These are phyloP conservation scores for Tripterygium wilfordii DNA, from an alignment of 177 flowering plant species.

Conservation along the genomic window DNA sequence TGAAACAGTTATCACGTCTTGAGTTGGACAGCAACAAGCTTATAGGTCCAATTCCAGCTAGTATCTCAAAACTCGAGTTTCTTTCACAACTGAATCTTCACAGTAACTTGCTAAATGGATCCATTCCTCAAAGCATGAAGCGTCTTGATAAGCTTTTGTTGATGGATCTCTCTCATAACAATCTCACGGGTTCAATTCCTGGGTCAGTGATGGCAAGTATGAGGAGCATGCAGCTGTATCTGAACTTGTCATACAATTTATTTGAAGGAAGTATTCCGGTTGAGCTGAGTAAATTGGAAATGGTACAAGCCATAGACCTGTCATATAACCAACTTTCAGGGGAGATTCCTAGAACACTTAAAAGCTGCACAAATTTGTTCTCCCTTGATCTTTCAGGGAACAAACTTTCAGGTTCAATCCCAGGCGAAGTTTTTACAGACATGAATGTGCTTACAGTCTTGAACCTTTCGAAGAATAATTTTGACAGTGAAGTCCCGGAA, in stretches of 20 bases:
- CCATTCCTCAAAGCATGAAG: slow-evolving; percentile 49
- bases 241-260: slow-evolving; percentile 63
- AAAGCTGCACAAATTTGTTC: slow-evolving; percentile 52
- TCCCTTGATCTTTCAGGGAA: slow-evolving; percentile 65
- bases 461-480: slow-evolving; percentile 19
- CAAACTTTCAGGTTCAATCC: slow-evolving; percentile 42
- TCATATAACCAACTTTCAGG: slow-evolving; percentile 73
- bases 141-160: slow-evolving; percentile 30
- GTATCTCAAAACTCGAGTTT: slow-evolving; percentile 45
- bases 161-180: slow-evolving; percentile 70
- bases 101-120: slow-evolving; percentile 59
- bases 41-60: slow-evolving; percentile 52
- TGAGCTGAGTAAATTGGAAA: slow-evolving; percentile 58
- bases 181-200: slow-evolving; percentile 56
- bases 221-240: slow-evolving; percentile 40
- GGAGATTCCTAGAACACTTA: slow-evolving; percentile 40
- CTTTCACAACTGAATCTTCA: slow-evolving; percentile 54
- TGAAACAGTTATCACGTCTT: slow-evolving; percentile 46
- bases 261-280: slow-evolving; percentile 47
- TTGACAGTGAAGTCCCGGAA: slow-evolving; percentile 49
- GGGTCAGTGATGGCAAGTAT: slow-evolving; percentile 36
- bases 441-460: slow-evolving; percentile 30
- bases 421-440: slow-evolving; percentile 26
- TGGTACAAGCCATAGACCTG: slow-evolving; percentile 65
- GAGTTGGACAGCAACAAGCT: slow-evolving; percentile 42